These are phyloP conservation scores for Posidonia oceanica DNA, from an alignment of 116 monocot species.

Conservation along the genomic window DNA sequence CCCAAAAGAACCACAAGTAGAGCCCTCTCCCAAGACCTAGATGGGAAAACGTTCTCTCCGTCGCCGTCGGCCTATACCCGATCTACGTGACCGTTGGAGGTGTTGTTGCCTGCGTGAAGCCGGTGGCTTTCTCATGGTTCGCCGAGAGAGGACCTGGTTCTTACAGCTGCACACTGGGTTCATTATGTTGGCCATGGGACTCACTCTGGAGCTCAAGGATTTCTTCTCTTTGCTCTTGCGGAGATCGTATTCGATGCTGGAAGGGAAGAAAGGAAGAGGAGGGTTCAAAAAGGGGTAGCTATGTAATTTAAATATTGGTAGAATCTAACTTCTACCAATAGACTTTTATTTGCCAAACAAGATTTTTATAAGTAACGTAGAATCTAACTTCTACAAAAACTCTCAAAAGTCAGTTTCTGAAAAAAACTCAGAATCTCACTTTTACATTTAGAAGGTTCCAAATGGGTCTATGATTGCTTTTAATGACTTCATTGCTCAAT, in stretches of 20 bases:
- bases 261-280: too few species aligned
- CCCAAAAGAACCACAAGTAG: conserved; percentile 11
- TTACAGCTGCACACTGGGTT: conserved; percentile 60
- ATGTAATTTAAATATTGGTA: too few species aligned
- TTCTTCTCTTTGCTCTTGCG: conserved; percentile 25
- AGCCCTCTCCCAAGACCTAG: conserved; percentile 5
- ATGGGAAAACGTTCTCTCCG: conserved; percentile 32
- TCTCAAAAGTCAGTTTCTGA: too few species aligned
- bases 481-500: too few species aligned
- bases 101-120: conserved; percentile 48
- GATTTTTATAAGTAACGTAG: too few species aligned
- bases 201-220: conserved; percentile 50
- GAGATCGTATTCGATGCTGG: conserved; percentile 40
- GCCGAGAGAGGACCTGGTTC: conserved; percentile 43
- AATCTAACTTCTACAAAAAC: too few species aligned
- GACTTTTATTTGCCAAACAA: too few species aligned
- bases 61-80: conserved; percentile 57
- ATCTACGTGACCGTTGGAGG: conserved; percentile 54
- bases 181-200: conserved; percentile 74
- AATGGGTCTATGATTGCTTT: neutral
- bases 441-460: too few species aligned
- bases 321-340: too few species aligned
- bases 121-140: conserved; percentile 65
- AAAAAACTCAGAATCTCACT: too few species aligned
- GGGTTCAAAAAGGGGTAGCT: too few species aligned